phyloP scores from a whole-genome alignment of 208 protist genomes.

The Leishmania major region DNA sequence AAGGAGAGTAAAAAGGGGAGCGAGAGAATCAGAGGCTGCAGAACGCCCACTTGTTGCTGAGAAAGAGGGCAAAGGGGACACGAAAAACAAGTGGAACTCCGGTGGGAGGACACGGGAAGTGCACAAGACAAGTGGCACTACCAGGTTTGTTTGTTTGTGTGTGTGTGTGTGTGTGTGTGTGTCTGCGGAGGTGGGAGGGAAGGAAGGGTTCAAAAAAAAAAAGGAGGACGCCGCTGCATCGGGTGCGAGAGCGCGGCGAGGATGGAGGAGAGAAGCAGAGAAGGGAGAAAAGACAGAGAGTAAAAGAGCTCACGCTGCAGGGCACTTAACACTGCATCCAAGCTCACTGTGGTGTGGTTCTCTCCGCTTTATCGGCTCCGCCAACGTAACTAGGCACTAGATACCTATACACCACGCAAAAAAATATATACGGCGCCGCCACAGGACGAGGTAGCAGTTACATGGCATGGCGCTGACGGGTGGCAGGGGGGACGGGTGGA shows the following conservation, averaged over 20 bases:
- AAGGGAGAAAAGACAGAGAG: neutral
- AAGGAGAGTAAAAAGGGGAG: neutral
- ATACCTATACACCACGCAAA: neutral
- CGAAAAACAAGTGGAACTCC: neutral
- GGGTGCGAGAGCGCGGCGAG: neutral
- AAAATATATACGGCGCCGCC: neutral
- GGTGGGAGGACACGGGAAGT: too few species aligned
- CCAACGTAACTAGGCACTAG: neutral
- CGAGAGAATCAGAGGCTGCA: neutral
- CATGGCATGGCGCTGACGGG: neutral
- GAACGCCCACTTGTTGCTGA: neutral
- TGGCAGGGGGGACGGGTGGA: neutral
- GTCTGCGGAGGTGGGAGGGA: neutral
- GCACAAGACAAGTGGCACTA: neutral
- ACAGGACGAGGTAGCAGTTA: neutral
- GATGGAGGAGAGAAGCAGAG: neutral
- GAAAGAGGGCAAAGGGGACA: neutral
- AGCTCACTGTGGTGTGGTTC: neutral
- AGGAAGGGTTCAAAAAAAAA: neutral
- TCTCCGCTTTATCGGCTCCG: neutral
- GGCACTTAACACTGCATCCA: neutral
- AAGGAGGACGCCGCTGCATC: neutral
- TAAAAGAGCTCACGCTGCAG: neutral
- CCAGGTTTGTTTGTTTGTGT: neutral
- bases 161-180: neutral